Evolutionary conservation across 768 basidiomycete species (phyloP).

Genomic region (Amyloporia xantha): DNA sequence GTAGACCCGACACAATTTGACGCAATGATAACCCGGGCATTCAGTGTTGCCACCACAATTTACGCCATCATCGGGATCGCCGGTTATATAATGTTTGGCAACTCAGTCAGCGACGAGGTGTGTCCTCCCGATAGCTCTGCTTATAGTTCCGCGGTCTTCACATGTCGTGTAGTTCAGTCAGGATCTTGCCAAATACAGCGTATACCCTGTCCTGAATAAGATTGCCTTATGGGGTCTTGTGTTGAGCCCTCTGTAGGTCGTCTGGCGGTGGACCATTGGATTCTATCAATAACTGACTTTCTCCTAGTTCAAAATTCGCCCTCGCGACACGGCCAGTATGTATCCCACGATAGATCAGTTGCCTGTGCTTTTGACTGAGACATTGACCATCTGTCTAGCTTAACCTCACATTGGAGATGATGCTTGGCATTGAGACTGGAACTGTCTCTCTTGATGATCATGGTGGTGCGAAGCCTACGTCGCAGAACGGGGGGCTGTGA

Average conservation of each 20-base stretch:
- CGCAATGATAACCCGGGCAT: conserved; percentile 79
- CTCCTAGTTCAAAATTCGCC: conserved; percentile 75
- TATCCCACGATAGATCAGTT: conserved; percentile 2
- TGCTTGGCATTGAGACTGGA: conserved; percentile 58
- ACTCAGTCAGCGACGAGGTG: conserved; percentile 74
- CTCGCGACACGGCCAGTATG: conserved; percentile 74
- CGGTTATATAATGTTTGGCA: conserved; percentile 92
- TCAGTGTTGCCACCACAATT: conserved; percentile 40
- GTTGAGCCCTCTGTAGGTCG: conserved; percentile 59
- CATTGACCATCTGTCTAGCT: conserved; percentile 45
- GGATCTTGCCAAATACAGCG: conserved; percentile 66
- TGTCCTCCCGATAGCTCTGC: conserved; percentile 14
- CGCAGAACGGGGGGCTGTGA: conserved; percentile 10
- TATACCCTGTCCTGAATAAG: conserved; percentile 64
- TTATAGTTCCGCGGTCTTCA: conserved; percentile 2
- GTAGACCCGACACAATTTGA: conserved; percentile 72
- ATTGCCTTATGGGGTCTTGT: conserved; percentile 85
- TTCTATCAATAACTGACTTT: conserved; percentile 4
- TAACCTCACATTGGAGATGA: conserved; percentile 73
- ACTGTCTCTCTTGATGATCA: conserved; percentile 20
- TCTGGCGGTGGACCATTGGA: not conserved
- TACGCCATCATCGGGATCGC: conserved; percentile 30
- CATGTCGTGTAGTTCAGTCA: conserved; percentile 70
- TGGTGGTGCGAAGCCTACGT: conserved; percentile 16
- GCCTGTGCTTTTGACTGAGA: not conserved